Percentiles rank a stretch among this genome's conserved stretches.
Evolutionary conservation across 495 filamentous ascomycete genomes (phyloP).

Genomic region (Penicillium dipodomyicola): DNA sequence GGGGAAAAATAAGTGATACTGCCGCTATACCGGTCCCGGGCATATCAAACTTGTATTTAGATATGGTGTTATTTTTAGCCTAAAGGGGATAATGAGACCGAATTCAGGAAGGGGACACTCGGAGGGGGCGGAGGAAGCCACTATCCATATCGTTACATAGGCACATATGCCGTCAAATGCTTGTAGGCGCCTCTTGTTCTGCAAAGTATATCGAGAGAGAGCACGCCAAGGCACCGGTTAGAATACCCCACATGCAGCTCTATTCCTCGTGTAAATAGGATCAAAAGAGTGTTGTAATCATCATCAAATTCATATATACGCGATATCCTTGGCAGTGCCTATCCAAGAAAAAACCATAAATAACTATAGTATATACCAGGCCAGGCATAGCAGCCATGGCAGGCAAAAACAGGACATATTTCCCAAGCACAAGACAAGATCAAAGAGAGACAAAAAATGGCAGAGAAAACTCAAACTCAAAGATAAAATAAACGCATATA

Average conservation of each 20-base stretch:
- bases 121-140: no score
- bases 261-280: no score
- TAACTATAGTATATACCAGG: not conserved
- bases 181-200: not conserved
- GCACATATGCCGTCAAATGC: not conserved
- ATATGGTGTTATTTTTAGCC: no score
- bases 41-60: no score
- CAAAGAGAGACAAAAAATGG: not conserved
- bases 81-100: no score
- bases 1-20: no score
- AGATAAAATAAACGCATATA: constrained; percentile 10
- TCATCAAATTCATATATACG: constrained; percentile 8
- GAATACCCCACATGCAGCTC: not conserved
- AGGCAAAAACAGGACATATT: not conserved
- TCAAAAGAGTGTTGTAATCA: not conserved
- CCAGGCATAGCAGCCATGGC: not conserved
- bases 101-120: no score
- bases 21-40: no score
- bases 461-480: constrained; percentile 1
- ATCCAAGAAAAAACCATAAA: not conserved
- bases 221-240: not conserved
- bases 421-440: not conserved
- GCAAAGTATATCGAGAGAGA: no score
- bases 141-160: no score
- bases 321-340: not conserved